These are phyloP conservation scores for Pseudoturritis turrita DNA, from an alignment of 345 rosid genomes.

Conservation along the genomic window DNA sequence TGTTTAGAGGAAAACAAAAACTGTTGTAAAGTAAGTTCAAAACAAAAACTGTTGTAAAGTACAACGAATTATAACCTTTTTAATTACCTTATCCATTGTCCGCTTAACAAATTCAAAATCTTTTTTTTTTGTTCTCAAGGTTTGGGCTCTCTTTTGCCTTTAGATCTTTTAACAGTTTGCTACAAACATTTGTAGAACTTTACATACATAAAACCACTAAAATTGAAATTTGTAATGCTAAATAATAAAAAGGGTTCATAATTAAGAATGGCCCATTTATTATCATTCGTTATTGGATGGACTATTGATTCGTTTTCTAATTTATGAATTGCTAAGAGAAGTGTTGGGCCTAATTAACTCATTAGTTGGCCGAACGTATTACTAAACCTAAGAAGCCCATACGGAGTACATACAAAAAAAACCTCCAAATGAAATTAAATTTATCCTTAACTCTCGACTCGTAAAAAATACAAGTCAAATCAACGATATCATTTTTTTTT, in stretches of 20 bases:
- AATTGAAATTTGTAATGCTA: background rate
- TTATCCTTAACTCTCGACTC: no score
- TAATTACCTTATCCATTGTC: background rate
- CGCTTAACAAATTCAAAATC: constrained; percentile 1
- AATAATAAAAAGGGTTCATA: constrained; percentile 1
- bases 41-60: background rate
- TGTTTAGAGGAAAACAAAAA: background rate
- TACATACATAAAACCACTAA: background rate
- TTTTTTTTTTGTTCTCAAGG: background rate
- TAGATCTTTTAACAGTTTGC: constrained; percentile 6
- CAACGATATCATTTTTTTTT: no score
- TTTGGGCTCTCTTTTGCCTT: constrained; percentile 10
- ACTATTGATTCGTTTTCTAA: background rate
- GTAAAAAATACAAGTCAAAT: no score
- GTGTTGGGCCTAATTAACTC: background rate
- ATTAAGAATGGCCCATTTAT: background rate
- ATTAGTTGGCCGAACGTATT: background rate
- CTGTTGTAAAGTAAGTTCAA: background rate
- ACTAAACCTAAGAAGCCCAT: background rate
- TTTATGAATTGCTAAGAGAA: background rate
- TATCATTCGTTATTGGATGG: background rate
- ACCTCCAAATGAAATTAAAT: no score
- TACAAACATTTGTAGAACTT: background rate
- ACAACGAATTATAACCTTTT: background rate
- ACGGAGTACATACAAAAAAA: no score